Conservation (phyloP, 1,139 yeast species). For the Yarrowia galli region DNA sequence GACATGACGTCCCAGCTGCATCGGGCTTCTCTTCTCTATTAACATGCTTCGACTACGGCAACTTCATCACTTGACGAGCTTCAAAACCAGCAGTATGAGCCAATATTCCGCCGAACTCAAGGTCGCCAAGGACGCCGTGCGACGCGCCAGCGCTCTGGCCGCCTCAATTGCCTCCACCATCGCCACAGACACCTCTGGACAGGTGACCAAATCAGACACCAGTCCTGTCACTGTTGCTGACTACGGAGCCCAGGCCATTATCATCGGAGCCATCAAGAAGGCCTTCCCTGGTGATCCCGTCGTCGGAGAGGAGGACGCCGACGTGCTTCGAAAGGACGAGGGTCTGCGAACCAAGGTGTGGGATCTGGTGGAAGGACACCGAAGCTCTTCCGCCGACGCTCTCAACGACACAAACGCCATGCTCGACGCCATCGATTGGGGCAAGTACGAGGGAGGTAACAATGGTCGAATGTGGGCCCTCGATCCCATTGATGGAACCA, state of each 20-base stretch:
- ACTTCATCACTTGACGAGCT: conserved; percentile 21
- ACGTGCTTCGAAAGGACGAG: conserved; percentile 60
- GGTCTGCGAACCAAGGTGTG: conserved; percentile 56
- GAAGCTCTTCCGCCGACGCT: conserved; percentile 46
- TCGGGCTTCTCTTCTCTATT: background rate
- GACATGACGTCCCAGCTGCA: conserved; percentile 34
- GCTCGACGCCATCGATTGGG: conserved; percentile 74
- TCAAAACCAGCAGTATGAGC: conserved; percentile 19
- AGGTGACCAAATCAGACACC: conserved; percentile 80
- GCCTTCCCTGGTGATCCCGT: conserved; percentile 85
- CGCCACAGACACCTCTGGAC: conserved; percentile 53
- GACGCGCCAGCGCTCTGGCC: conserved; percentile 82
- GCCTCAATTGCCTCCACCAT: conserved; percentile 71
- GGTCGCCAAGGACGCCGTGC: conserved; percentile 88
- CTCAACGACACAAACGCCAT: conserved; percentile 60
- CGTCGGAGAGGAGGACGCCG: conserved; percentile 94
- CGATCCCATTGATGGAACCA: conserved; percentile 98
- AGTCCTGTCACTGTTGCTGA: conserved; percentile 98
- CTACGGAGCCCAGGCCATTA: conserved; percentile 93
- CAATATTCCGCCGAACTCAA: conserved; percentile 54
- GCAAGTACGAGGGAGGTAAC: conserved; percentile 77
- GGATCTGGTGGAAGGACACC: conserved; percentile 48
- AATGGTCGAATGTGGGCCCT: conserved; percentile 93
- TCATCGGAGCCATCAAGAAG: conserved; percentile 78
- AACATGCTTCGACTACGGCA: conserved; percentile 32